Conservation (phyloP, 129 eudicot species). For the Cynara cardunculus region DNA sequence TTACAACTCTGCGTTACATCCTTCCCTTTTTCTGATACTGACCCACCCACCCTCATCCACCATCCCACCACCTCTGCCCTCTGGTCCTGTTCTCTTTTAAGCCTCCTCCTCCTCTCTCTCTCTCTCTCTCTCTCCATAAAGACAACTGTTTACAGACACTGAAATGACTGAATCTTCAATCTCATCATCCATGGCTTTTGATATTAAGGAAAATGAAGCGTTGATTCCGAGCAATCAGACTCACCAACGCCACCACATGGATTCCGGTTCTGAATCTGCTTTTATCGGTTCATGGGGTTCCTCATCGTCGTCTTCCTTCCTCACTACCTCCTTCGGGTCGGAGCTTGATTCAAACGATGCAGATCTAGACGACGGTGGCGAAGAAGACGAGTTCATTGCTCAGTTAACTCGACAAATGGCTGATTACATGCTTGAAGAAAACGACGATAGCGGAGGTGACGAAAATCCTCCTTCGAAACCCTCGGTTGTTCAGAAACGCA, state of each 20-base stretch:
- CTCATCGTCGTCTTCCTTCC: conserved; percentile 47
- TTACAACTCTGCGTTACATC: conserved; percentile 8
- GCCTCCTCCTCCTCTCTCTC: background rate
- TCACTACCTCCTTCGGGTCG: conserved; percentile 50
- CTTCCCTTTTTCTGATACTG: conserved; percentile 16
- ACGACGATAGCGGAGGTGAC: conserved; percentile 27
- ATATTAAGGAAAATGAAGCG: conserved; percentile 12
- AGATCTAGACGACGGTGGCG: conserved; percentile 40
- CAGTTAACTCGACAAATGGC: conserved; percentile 79
- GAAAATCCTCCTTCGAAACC: background rate
- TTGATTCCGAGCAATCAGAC: conserved; percentile 9
- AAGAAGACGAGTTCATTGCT: conserved; percentile 52
- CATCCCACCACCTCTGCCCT: background rate
- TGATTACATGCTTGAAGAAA: conserved; percentile 68
- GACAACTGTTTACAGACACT: background rate
- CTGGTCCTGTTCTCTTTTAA: background rate
- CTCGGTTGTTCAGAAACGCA: conserved; percentile 19
- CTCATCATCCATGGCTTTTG: conserved; percentile 7
- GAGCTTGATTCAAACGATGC: conserved; percentile 54
- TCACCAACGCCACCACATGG: background rate
- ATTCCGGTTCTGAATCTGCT: conserved; percentile 37
- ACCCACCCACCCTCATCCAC: conserved; percentile 21
- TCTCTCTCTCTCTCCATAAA: background rate
- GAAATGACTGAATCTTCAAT: background rate
- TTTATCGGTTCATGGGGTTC: conserved; percentile 41